Evolutionary conservation across 441 rosid species (phyloP).

Genomic region (Syzygium malaccense): DNA sequence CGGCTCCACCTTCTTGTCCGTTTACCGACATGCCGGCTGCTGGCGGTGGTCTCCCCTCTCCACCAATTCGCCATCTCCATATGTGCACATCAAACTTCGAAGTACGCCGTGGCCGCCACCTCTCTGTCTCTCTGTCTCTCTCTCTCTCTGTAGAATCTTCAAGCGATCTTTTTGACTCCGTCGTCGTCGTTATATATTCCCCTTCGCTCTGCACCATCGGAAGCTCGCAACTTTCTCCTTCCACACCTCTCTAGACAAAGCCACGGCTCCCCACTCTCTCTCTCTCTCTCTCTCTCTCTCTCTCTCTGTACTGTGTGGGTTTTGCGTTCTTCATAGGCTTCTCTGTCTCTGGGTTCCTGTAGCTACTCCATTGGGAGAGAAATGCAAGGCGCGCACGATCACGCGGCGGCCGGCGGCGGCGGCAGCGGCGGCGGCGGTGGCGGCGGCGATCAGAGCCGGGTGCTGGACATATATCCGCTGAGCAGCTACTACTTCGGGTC

Average conservation of each 20-base stretch:
- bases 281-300: background rate
- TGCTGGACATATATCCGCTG: constrained; percentile 59
- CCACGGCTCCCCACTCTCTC: background rate
- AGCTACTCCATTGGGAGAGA: background rate
- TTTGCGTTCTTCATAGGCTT: background rate
- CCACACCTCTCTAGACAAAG: background rate
- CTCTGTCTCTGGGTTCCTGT: background rate
- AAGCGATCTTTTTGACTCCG: background rate
- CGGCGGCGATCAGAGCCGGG: constrained; percentile 1
- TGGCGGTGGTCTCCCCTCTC: no score
- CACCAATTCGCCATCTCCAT: background rate
- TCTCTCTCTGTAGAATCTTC: background rate
- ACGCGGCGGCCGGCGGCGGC: background rate
- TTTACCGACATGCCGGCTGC: no score
- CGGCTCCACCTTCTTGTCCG: no score
- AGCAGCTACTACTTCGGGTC: constrained; percentile 74
- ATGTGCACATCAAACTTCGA: background rate
- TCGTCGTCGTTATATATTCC: background rate
- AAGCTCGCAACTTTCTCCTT: background rate
- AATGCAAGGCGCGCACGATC: background rate
- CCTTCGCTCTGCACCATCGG: background rate
- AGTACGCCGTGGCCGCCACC: background rate
- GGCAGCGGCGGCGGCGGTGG: background rate
- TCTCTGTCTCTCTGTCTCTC: background rate
- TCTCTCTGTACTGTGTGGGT: background rate